Percentiles rank a stretch among this genome's conserved stretches.
These are phyloP conservation scores for Naumovozyma baii DNA, from an alignment of 805 yeast species.

Conservation along the genomic window DNA sequence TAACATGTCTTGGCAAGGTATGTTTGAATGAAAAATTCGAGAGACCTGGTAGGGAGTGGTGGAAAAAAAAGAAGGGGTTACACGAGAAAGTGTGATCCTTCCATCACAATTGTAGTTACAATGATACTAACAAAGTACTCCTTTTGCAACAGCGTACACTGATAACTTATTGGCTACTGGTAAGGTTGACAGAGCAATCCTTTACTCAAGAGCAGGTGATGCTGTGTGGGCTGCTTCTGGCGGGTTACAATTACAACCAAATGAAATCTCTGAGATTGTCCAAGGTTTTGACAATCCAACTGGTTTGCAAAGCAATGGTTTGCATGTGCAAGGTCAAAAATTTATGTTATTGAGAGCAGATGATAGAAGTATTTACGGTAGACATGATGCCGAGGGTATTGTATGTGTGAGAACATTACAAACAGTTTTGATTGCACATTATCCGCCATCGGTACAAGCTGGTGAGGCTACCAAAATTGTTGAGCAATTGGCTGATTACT, in stretches of 20 bases:
- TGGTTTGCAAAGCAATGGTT: slow-evolving; percentile 72
- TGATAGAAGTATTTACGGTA: slow-evolving; percentile 88
- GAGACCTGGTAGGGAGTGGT: no score
- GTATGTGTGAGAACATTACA: slow-evolving; percentile 89
- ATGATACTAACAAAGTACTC: neutral
- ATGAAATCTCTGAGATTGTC: slow-evolving; percentile 67
- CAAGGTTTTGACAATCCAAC: slow-evolving; percentile 73
- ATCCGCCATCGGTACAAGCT: slow-evolving; percentile 81
- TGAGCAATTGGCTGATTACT: slow-evolving; percentile 90
- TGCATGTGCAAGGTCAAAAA: slow-evolving; percentile 76
- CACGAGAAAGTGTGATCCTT: no score
- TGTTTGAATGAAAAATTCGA: slow-evolving; percentile 10
- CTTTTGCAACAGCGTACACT: slow-evolving; percentile 61
- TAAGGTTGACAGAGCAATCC: slow-evolving; percentile 84
- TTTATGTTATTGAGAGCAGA: slow-evolving; percentile 85
- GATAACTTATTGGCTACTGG: slow-evolving; percentile 85
- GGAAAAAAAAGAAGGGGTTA: no score
- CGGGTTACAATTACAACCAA: slow-evolving; percentile 50
- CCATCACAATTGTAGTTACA: no score
- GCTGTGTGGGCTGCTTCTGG: slow-evolving; percentile 86
- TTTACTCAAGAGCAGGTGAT: slow-evolving; percentile 91
- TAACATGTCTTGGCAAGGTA: slow-evolving; percentile 41
- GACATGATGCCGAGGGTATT: slow-evolving; percentile 80
- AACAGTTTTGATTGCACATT: slow-evolving; percentile 88
- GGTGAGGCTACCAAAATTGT: slow-evolving; percentile 93